Evolutionary conservation across 2,329 filamentous ascomycete genomes (phyloP), one percentile per base, ranked within the genome.

Genomic region (Phialophora expanda): DNA sequence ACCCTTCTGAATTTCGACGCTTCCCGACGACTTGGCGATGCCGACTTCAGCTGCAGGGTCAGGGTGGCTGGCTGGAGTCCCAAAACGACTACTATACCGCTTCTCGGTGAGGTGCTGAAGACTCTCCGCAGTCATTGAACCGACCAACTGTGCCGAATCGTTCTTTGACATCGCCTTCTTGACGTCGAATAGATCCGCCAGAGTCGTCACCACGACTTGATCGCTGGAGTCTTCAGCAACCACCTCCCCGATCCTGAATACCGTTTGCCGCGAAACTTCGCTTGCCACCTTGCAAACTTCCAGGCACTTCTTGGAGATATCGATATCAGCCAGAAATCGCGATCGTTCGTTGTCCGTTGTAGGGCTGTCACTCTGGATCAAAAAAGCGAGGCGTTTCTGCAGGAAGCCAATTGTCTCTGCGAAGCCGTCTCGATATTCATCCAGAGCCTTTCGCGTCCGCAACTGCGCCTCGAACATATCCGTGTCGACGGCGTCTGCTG

Each of bases 161-260:
- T 66, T 72, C 65, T 70, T 77, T 5, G 78, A 75, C 60, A 71
- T 56, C 41, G 75, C 77, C 71, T 77, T 79, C 65, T 72, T 75
- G 59, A 80, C 72, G 67, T 80, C 73, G 63, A 81, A 80, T 59
- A 81, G 72, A 74, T 80, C 78, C 46, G 77, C 78, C 65, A 79
- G 69, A 66, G 26, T 55, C 22, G 51, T 55, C 51, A 55, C 51
- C 51, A 55, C 51, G 9, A 55, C 51, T 55, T 80, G 77, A 72
- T 79, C 76, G 67, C 76, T 78, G 59, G 79, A 73, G 26, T 67
- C 73, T 53, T 80, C 76, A 54, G 76, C 76, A 73, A 77, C 65
- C 9, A 74, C 72, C 70, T 80, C 78, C 12, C 76, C 76, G 63
- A 80, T 66, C 56, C 63, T 77, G 67, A 76, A 75, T 61, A 76